Base-by-base conservation (phyloP, 345 rosid genomes). In the Salix udensis region DNA sequence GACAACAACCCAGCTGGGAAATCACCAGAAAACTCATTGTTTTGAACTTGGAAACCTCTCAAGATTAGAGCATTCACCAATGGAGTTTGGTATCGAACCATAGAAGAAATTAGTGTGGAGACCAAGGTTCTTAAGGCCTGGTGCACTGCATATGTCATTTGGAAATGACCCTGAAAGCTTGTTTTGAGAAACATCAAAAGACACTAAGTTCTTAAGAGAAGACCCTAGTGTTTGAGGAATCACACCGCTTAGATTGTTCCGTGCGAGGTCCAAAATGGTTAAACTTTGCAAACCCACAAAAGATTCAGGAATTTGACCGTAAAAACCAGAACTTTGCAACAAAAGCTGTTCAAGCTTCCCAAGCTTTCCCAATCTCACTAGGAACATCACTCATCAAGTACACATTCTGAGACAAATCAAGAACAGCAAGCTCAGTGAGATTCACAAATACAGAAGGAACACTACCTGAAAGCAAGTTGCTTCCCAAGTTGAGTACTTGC, bases 11-110 rank as follows among this genome's bases (percentile, higher is more conserved):
- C 85, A 77, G 61, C 75, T 1, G 97, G 98, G 78, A 94, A 91
- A 79, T 84, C 89, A 74, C 92, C 97, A 80, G 94, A 89, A 74
- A 94, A 89, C 19, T 79, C 90, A 79, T 89, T 94, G 86, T 90
- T 81, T 82, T 94, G 98, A 77, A 90, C 87, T 89, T 94, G 98
- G 98, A 80, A 94, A 85, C 85, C 84, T 88, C 88, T 92, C 98
- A 19, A 94, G 92, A 2, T 79, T 91, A 84, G 77, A 83, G 81
- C 98, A 94, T 67, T 84, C 82, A 67, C 72, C 77, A 74, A 89
- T 81, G 78, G 97, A 89, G 68, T 67, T 64, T 30, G 92, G 89
- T 75, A 94, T 82, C 15, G 90, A 58, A 28, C 97, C 97, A 77
- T 78, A 85, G 79, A 94, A 88, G 73, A 80, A 84, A 87, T 94